Conservation (phyloP, 148 eudicot species). For the Vaccinium myrtillus region DNA sequence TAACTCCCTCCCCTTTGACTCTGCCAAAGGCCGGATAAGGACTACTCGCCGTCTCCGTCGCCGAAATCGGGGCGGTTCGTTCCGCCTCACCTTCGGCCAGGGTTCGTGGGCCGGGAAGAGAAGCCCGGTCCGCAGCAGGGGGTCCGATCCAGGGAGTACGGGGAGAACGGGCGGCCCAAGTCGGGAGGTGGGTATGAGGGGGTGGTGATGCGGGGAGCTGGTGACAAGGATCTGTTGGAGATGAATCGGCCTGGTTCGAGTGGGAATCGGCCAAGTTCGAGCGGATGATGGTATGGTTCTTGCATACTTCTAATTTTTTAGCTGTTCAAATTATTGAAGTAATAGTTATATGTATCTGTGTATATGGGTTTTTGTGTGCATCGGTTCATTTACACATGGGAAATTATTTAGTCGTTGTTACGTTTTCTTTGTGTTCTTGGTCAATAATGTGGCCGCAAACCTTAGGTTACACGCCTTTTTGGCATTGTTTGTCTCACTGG, state of each 20-base stretch:
- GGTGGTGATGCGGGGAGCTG: slow-evolving; percentile 25
- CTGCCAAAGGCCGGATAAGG: slow-evolving; percentile 24
- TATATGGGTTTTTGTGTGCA: background rate
- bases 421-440: background rate
- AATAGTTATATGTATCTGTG: background rate
- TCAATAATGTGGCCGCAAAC: background rate
- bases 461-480: background rate
- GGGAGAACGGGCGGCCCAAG: slow-evolving; percentile 45
- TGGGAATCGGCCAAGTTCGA: slow-evolving; percentile 55
- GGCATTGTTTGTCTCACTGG: background rate
- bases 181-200: slow-evolving; percentile 57
- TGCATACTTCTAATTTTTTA: background rate
- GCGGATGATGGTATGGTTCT: slow-evolving; percentile 46
- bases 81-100: slow-evolving; percentile 71
- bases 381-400: background rate
- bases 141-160: slow-evolving; percentile 16
- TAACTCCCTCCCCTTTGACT: slow-evolving; percentile 8
- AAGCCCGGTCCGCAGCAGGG: slow-evolving; percentile 29
- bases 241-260: slow-evolving; percentile 53
- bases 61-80: slow-evolving; percentile 47
- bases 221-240: slow-evolving; percentile 29
- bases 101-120: slow-evolving; percentile 51
- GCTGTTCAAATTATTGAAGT: background rate
- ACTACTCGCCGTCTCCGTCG: slow-evolving; percentile 16
- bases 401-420: background rate